Percentiles rank a stretch among this genome's conserved stretches.
Evolutionary conservation across 345 rosid genomes (phyloP).

Genomic region (Physaria fendleri): DNA sequence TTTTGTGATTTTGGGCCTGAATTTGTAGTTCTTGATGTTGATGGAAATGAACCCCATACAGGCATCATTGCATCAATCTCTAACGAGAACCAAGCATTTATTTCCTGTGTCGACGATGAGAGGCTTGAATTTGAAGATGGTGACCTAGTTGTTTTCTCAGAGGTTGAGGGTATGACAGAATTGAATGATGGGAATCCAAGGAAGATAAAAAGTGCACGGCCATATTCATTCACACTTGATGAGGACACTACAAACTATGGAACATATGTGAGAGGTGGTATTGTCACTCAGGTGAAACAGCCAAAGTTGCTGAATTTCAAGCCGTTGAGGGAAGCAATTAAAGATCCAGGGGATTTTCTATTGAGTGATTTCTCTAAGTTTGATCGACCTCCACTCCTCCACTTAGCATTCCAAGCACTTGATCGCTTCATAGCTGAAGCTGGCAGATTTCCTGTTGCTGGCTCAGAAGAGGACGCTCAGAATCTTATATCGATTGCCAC

Average conservation of each 20-base stretch:
- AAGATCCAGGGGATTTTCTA: slow-evolving; percentile 94
- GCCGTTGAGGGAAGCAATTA: slow-evolving; percentile 81
- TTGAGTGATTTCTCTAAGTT: slow-evolving; percentile 92
- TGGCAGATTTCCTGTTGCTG: slow-evolving; percentile 80
- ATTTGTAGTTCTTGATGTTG: slow-evolving; percentile 85
- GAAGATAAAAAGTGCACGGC: slow-evolving; percentile 75
- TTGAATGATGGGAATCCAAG: slow-evolving; percentile 95
- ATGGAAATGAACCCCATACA: slow-evolving; percentile 91
- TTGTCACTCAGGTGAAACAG: slow-evolving; percentile 91
- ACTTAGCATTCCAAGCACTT: slow-evolving; percentile 91
- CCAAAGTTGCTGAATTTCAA: slow-evolving; percentile 80
- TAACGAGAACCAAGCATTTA: slow-evolving; percentile 78
- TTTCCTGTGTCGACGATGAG: slow-evolving; percentile 95
- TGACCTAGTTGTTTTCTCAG: slow-evolving; percentile 90
- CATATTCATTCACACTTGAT: slow-evolving; percentile 83
- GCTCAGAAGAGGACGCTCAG: slow-evolving; percentile 88
- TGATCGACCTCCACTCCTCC: slow-evolving; percentile 84
- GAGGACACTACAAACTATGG: slow-evolving; percentile 72
- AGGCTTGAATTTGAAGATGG: slow-evolving; percentile 97
- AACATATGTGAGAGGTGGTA: slow-evolving; percentile 80
- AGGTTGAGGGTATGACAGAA: slow-evolving; percentile 91
- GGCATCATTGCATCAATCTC: slow-evolving; percentile 94
- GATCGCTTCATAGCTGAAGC: slow-evolving; percentile 62
- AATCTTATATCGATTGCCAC: slow-evolving; percentile 59
- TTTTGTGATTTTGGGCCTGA: slow-evolving; percentile 97